Evolutionary conservation across 1,284 basidiomycete genomes (phyloP).

Genomic region (Phylloporus sp.): DNA sequence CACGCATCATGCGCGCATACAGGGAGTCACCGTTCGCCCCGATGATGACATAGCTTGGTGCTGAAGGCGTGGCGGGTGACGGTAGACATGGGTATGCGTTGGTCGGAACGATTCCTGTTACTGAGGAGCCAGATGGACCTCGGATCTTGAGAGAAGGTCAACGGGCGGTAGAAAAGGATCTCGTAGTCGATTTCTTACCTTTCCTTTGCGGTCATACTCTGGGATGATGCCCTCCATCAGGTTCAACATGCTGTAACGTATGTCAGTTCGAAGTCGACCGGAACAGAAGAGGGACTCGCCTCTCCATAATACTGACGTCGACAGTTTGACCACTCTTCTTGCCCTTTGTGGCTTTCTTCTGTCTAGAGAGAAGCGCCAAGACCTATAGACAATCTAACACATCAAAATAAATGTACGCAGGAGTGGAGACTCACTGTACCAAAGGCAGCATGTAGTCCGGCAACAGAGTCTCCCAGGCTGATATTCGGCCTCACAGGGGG

Average conservation of each 20-base stretch:
- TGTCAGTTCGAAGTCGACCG: not conserved
- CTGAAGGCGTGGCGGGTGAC: constrained; percentile 41
- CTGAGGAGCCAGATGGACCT: constrained; percentile 71
- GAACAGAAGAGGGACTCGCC: constrained; percentile 40
- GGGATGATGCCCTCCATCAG: constrained; percentile 77
- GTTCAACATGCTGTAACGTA: constrained; percentile 60
- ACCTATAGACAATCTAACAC: constrained; percentile 45
- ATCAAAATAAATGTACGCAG: not conserved
- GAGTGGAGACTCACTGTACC: constrained; percentile 56
- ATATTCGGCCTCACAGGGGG: constrained; percentile 73
- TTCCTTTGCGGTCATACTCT: constrained; percentile 73
- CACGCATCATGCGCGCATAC: constrained; percentile 66
- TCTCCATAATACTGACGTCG: constrained; percentile 77
- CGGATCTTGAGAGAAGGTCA: constrained; percentile 47
- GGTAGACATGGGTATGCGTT: constrained; percentile 71
- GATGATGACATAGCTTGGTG: constrained; percentile 64
- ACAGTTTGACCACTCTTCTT: constrained; percentile 56
- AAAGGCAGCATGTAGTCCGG: constrained; percentile 72
- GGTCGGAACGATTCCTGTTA: constrained; percentile 74
- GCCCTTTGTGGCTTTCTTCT: constrained; percentile 42
- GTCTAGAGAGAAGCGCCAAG: constrained; percentile 69
- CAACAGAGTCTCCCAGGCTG: constrained; percentile 70
- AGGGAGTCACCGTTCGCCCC: constrained; percentile 73
- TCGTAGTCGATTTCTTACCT: constrained; percentile 38
- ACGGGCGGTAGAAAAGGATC: not conserved